Evolutionary conservation across 495 filamentous ascomycete species (phyloP).

Genomic region (Evernia prunastri): DNA sequence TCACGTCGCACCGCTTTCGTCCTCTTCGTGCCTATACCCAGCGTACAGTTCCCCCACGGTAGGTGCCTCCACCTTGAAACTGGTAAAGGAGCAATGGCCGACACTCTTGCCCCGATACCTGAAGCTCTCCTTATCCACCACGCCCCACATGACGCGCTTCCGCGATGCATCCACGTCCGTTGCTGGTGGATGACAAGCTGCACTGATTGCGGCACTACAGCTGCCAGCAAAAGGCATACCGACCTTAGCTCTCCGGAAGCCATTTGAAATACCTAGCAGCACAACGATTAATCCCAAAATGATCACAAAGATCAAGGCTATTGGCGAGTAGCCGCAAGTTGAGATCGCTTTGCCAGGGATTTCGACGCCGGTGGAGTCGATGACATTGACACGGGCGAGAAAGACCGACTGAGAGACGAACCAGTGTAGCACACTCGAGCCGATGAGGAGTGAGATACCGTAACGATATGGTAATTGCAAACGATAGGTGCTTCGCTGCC

Average conservation of each 20-base stretch:
- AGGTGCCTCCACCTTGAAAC: slow-evolving; percentile 18
- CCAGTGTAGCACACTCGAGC: slow-evolving; percentile 37
- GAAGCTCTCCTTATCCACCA: neutral
- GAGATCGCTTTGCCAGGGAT: slow-evolving; percentile 20
- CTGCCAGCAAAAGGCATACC: slow-evolving; percentile 38
- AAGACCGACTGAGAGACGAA: slow-evolving; percentile 39
- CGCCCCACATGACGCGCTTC: slow-evolving; percentile 36
- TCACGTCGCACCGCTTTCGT: too few relatives aligned
- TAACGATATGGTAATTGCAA: slow-evolving; percentile 44
- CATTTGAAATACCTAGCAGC: slow-evolving; percentile 21
- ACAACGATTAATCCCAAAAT: slow-evolving; percentile 28
- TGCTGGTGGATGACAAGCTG: slow-evolving; percentile 41
- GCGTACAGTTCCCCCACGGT: slow-evolving; percentile 18
- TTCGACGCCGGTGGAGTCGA: slow-evolving; percentile 8
- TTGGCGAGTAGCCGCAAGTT: slow-evolving; percentile 32
- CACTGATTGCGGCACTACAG: slow-evolving; percentile 39
- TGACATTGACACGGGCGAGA: slow-evolving; percentile 31
- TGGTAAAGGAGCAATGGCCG: slow-evolving; percentile 14
- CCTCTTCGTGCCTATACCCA: too few relatives aligned
- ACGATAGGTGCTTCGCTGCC: slow-evolving; percentile 40
- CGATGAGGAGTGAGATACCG: slow-evolving; percentile 33
- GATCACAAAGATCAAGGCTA: slow-evolving; percentile 31
- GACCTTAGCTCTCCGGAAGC: slow-evolving; percentile 25
- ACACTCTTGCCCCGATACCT: neutral
- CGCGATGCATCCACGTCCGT: slow-evolving; percentile 14